Percentiles rank a stretch among this genome's conserved stretches.
These are phyloP conservation scores for Pachysandra terminalis DNA, from an alignment of 164 flowering plant species.

Conservation along the genomic window DNA sequence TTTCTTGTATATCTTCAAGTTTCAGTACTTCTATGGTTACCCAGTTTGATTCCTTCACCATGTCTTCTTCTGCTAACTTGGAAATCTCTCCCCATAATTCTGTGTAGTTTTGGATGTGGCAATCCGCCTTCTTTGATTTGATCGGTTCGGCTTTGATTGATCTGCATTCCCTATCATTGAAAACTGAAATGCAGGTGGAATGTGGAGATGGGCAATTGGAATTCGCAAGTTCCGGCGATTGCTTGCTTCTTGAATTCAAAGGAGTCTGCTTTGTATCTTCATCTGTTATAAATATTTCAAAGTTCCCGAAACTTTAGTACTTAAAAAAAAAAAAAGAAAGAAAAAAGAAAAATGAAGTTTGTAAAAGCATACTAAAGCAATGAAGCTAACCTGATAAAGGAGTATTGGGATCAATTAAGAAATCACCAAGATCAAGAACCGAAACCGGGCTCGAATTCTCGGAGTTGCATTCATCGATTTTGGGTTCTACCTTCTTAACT, in stretches of 20 bases:
- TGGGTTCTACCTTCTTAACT: constrained; percentile 13
- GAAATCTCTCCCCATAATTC: constrained; percentile 33
- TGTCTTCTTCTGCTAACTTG: constrained; percentile 41
- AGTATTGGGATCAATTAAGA: constrained; percentile 24
- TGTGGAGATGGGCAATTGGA: constrained; percentile 8
- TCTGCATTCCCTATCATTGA: neutral
- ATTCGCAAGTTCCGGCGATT: constrained; percentile 25
- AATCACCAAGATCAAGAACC: constrained; percentile 45
- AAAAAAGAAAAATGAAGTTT: neutral
- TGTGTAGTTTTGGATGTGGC: neutral
- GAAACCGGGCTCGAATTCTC: constrained; percentile 83
- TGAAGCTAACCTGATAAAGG: constrained; percentile 29
- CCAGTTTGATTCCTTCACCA: constrained; percentile 39
- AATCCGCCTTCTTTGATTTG: constrained; percentile 19
- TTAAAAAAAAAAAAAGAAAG: neutral
- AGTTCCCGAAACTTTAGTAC: neutral
- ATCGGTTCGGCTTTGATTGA: neutral
- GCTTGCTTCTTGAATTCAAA: constrained; percentile 25
- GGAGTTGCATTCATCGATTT: constrained; percentile 32
- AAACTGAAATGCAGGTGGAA: neutral
- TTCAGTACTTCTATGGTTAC: constrained; percentile 13
- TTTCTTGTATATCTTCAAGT: constrained; percentile 35
- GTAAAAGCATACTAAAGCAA: neutral
- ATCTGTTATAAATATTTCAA: constrained; percentile 6
- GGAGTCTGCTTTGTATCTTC: constrained; percentile 11